Conservation (phyloP, 352 stramenopile genomes). For the Pythium brassicae region DNA sequence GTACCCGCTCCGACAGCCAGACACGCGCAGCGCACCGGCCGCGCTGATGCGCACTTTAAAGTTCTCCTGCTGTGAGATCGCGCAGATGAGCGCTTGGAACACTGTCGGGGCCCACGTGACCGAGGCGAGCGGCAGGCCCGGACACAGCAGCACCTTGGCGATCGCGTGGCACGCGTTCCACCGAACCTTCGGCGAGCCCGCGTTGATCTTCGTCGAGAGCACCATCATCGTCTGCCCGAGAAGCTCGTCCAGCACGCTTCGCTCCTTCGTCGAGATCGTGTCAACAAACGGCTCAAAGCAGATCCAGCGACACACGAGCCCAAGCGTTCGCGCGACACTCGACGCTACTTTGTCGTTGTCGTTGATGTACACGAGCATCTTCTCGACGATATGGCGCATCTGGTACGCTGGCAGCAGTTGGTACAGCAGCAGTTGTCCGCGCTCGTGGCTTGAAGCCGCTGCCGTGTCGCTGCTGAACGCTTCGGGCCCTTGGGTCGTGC, state of each 20-base stretch:
- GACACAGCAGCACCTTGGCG: slow-evolving; percentile 81
- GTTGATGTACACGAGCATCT: slow-evolving; percentile 80
- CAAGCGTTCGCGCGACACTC: slow-evolving; percentile 74
- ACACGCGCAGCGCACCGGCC: slow-evolving; percentile 71
- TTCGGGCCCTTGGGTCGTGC: slow-evolving; percentile 73
- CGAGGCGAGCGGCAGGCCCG: slow-evolving; percentile 65
- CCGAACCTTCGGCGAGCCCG: slow-evolving; percentile 77
- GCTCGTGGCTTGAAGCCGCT: slow-evolving; percentile 1
- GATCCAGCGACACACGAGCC: slow-evolving; percentile 77
- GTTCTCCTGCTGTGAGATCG: slow-evolving; percentile 83
- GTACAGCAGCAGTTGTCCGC: slow-evolving; percentile 37
- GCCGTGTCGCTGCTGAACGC: slow-evolving; percentile 12
- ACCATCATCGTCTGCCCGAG: slow-evolving; percentile 67
- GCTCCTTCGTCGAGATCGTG: slow-evolving; percentile 27
- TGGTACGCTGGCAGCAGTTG: slow-evolving; percentile 60
- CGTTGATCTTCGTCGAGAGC: slow-evolving; percentile 69
- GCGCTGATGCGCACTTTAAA: slow-evolving; percentile 88
- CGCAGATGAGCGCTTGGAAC: slow-evolving; percentile 71
- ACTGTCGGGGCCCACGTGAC: slow-evolving; percentile 73
- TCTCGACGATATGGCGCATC: slow-evolving; percentile 68
- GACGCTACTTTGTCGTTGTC: slow-evolving; percentile 89
- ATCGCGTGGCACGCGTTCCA: slow-evolving; percentile 88
- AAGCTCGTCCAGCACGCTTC: slow-evolving; percentile 39
- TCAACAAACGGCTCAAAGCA: slow-evolving; percentile 59
- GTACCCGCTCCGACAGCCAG: slow-evolving; percentile 58